Evolutionary conservation across 257 asterid genomes (phyloP).

Genomic region (Solanum appendiculatum): DNA sequence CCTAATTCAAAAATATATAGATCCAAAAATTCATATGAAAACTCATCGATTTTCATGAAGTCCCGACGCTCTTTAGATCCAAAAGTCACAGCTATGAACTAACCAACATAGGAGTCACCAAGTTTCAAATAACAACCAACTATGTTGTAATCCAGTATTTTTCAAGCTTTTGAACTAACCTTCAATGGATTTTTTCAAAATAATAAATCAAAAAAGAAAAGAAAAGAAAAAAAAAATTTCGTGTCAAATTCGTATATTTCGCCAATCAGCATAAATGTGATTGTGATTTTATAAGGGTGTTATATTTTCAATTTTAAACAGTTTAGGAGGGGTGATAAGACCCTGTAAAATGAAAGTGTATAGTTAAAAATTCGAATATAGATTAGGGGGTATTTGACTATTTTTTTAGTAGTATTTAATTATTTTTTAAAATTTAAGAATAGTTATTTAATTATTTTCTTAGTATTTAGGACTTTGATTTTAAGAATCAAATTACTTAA

Average conservation of each 20-base stretch:
- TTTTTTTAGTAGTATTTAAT: too few species aligned
- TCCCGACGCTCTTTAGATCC: not conserved
- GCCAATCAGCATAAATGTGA: not conserved
- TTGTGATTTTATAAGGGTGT: not conserved
- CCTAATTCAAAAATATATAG: not conserved
- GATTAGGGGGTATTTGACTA: not conserved
- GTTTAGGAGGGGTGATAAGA: not conserved
- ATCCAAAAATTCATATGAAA: not conserved
- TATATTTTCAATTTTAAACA: too few species aligned
- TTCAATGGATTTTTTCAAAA: not conserved
- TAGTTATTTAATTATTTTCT: not conserved
- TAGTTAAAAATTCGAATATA: not conserved
- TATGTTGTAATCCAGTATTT: too few species aligned
- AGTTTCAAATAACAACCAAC: not conserved
- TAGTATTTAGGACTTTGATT: too few species aligned
- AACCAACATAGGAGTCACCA: not conserved
- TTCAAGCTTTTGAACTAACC: not conserved
- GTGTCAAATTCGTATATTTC: not conserved
- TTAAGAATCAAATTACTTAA: too few species aligned
- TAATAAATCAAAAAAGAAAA: not conserved
- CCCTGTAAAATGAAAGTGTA: not conserved
- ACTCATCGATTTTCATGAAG: not conserved
- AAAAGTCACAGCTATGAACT: too few species aligned
- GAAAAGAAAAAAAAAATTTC: too few species aligned
- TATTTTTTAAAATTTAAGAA: not conserved